Percentiles rank a stretch among this genome's conserved stretches.
These are phyloP conservation scores for Mortierella claussenii DNA, from an alignment of 192 early-diverging fungal species.

Conservation along the genomic window DNA sequence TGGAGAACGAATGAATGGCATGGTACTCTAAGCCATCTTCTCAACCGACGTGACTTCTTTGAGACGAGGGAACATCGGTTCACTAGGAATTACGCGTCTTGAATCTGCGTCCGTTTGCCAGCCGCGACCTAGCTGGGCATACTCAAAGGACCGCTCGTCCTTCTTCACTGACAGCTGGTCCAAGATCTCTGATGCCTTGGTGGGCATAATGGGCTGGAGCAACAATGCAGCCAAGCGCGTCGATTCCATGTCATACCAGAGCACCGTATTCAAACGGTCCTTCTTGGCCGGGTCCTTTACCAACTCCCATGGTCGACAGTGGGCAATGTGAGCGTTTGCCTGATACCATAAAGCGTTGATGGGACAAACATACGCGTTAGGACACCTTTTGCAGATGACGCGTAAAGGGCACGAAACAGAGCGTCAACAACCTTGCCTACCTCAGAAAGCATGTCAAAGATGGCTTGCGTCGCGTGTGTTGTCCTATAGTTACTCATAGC, in stretches of 20 bases:
- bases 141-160: slow-evolving; percentile 67
- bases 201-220: slow-evolving; percentile 89
- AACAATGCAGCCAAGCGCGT: slow-evolving; percentile 77
- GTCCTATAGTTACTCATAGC: slow-evolving; percentile 49
- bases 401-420: no score
- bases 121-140: slow-evolving; percentile 68
- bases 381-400: no score
- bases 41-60: no score
- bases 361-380: no score
- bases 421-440: no score
- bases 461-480: slow-evolving; percentile 26
- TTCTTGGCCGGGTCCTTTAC: slow-evolving; percentile 60
- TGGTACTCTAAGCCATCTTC: no score
- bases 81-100: neutral
- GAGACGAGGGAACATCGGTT: slow-evolving; percentile 34
- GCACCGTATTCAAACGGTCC: slow-evolving; percentile 59
- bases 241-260: slow-evolving; percentile 83
- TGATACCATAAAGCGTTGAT: slow-evolving; percentile 13
- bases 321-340: slow-evolving; percentile 79
- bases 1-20: neutral
- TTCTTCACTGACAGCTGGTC: slow-evolving; percentile 67
- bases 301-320: slow-evolving; percentile 86
- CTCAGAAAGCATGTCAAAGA: slow-evolving; percentile 74
- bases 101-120: slow-evolving; percentile 54
- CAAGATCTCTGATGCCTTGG: slow-evolving; percentile 73